Base-by-base conservation (phyloP, 2,329 filamentous ascomycete genomes). In the Chrysoporthe austroafricana region DNA sequence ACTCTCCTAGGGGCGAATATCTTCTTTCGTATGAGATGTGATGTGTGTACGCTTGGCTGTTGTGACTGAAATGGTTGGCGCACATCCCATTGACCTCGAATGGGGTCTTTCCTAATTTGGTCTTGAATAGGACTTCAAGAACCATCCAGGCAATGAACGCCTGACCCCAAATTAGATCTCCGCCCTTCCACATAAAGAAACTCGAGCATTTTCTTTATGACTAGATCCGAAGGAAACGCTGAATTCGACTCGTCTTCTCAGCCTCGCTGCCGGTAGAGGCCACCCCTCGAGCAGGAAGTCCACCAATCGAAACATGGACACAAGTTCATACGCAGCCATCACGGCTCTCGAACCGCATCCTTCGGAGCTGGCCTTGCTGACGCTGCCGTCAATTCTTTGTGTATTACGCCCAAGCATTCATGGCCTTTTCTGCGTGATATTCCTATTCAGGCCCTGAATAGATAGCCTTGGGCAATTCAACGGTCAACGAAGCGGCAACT, bases 361-460 rank as follows among this genome's bases (percentile, higher is more conserved):
- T 14, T 14, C 8, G 42, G n/a, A 7, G 6, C 7, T 6, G 50
- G 9, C 21, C 18, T n/a, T 8, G 21, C 18, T 9, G 50, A 26
- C 5, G 4, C 18, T 21, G 9, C 21, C 21, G 18, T 32, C n/a
- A 26, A 26, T 18, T 21, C 21, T 44, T 32, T 60, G 57, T 64
- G 50, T 64, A 50, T 1, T 26, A 3, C 21, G 18, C 14, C 26
- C 26, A 3, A 50, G 7, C 1, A 7, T 46, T 18, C 21, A 46
- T 13, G 16, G 9, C 34, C 57, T 64, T 69, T 67, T 14, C 59
- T 18, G 6, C 6, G 14, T 39, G 68, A 59, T 4, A 21, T 36
- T 50, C 50, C 58, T 67, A 62, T 67, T 69, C 62, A 59, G 62
- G 60, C 7, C 39, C 52, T 58, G 16, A 65, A 63, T 59, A 57